Evolutionary conservation across 257 asterid genomes (phyloP), one percentile per base, ranked within the genome.

Genomic region (Solanum microdontum): DNA sequence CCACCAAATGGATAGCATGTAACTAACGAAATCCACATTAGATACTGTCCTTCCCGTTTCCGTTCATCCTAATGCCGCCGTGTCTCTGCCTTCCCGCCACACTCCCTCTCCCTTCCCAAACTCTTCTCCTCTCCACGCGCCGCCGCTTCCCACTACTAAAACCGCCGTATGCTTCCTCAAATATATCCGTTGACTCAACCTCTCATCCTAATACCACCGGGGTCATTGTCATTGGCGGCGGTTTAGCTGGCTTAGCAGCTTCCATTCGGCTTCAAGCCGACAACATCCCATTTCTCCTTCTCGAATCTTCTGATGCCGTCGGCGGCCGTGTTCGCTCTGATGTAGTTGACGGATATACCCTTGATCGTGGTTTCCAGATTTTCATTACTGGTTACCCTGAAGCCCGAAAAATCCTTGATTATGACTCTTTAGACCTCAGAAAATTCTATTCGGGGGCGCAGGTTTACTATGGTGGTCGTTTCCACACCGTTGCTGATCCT

Each of bases 321-420:
- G 99, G 99, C 10, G 99, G 98, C 87, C 98, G 99, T n/a, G 99
- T 97, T 8, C 97, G 98, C 8, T 90, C 98, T 10, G 99, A 97
- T 87, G 43, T 85, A 55, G 91, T 93, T 90, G 96, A 97, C 87
- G 99, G 98, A 66, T 97, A 88, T 94, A 92, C 93, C 28, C 94
- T 97, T 86, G 99, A 97, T 86, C 98, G 99, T 70, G 99, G 99
- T 11, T 97, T 97, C 90, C 98, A 97, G 77, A 97, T 97, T 58
- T 95, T 97, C 93, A 97, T 95, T 89, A 94, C 99, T 13, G 98
- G 95, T 17, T 97, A 97, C 55, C 98, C 98, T 19, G 98, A 97
- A 89, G 98, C 98, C 13, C 92, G 66, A 51, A 92, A 86, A 68
- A 90, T 97, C 58, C 96, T 97, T 11, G 94, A 95, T 87, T 95